A percentile compares a stretch with the other conserved stretches of the same genome.
phyloP scores from a whole-genome alignment of 257 asterid species.

The Misopates orontium region DNA sequence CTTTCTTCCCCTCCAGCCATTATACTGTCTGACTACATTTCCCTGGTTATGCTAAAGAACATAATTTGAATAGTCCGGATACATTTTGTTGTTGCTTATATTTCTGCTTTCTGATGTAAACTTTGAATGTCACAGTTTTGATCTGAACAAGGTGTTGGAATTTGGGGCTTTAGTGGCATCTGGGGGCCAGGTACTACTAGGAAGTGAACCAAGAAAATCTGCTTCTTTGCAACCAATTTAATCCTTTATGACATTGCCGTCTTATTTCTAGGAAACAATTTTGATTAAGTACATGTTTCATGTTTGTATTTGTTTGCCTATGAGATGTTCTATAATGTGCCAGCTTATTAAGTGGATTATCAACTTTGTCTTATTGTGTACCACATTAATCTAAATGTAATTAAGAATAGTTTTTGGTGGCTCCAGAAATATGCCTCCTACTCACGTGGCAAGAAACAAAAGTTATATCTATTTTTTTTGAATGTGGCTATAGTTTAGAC shows the following conservation, averaged over 20 bases:
- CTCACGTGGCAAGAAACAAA: neutral
- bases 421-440: neutral
- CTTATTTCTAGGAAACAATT: neutral
- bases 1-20: constrained; percentile 21
- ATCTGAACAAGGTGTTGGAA: constrained; percentile 90
- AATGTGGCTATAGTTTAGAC: constrained; percentile 17
- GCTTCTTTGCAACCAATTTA: constrained; percentile 19
- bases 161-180: constrained; percentile 99
- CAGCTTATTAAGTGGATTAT: constrained; percentile 11
- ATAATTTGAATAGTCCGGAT: constrained; percentile 19
- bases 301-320: constrained; percentile 1
- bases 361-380: neutral
- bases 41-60: constrained; percentile 25
- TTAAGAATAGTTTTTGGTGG: neutral
- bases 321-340: constrained; percentile 9
- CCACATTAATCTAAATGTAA: neutral
- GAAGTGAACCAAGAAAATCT: constrained; percentile 13
- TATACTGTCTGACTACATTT: constrained; percentile 20
- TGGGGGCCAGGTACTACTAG: constrained; percentile 86
- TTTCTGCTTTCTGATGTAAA: constrained; percentile 22
- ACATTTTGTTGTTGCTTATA: constrained; percentile 21
- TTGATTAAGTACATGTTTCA: neutral
- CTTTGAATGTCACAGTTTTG: constrained; percentile 69
- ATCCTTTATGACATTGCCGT: neutral
- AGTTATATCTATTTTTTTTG: constrained; percentile 1